Evolutionary conservation across 345 rosid species (phyloP), one percentile per base, ranked within the genome.

Genomic region (Citrus glauca): DNA sequence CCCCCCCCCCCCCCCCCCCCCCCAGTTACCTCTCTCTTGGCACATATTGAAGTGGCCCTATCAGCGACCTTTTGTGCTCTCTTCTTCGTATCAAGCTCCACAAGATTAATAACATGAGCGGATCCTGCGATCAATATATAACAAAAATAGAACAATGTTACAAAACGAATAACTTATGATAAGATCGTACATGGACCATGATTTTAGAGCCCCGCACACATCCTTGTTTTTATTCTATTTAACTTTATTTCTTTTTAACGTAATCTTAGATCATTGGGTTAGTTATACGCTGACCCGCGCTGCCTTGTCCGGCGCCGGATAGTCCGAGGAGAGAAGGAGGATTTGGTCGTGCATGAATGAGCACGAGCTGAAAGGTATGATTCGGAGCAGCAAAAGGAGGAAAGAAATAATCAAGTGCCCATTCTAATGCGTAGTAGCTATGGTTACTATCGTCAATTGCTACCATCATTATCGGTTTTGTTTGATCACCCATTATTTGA

Each of bases 331-430:
- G 69, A 2, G 87, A 75, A 40, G 85, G 57, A 13, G 22, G 17
- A 13, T 13, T 7, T 5, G 89, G 87, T 28, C 84, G 79, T 55
- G 92, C 94, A 56, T 87, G 90, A 56, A 92, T 24, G 40, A 86
- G 24, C 27, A 87, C 50, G 83, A 93, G 91, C 77, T 84, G 83
- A 85, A 87, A 90, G 1, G 83, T 89, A 22, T 57, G 69, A 33
- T 70, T 32, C 16, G 86, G 60, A 38, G 79, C 79, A 48, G 79
- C 79, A 37, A 63, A 84, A 19, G 91, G 82, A 16, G 80, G 9
- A 37, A 89, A 87, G 87, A 91, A 89, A 70, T 83, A 84, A 73
- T 88, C 91, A 11, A 91, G 79, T 9, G 89, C 81, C 84, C 91
- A 89, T 74, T 85, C 86, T 74, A 88, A 79, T 24, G 94, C 94